phyloP scores from a whole-genome alignment of 257 asterid genomes.

The Catharanthus roseus region DNA sequence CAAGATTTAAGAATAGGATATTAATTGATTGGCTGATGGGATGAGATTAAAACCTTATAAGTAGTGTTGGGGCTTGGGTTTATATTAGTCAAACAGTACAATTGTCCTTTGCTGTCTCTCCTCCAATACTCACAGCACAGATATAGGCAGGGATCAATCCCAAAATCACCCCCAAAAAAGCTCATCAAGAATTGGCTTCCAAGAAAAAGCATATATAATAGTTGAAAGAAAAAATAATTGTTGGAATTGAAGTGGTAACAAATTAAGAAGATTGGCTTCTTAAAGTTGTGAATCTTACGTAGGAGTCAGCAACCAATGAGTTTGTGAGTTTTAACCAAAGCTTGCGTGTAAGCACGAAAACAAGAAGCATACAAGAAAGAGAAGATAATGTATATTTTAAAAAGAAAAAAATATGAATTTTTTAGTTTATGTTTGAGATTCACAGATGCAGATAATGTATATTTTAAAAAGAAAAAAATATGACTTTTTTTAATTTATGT shows the following conservation, averaged over 20 bases:
- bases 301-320: conserved; percentile 23
- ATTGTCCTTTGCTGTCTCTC: conserved; percentile 5
- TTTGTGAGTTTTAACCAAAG: conserved; percentile 21
- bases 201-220: neutral
- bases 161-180: conserved; percentile 1
- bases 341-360: conserved; percentile 66
- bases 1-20: conserved; percentile 8
- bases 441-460: too few species aligned
- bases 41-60: conserved; percentile 8
- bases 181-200: conserved; percentile 1
- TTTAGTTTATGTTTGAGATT: too few species aligned
- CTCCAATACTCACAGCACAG: conserved; percentile 2
- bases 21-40: conserved; percentile 16
- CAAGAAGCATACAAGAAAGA: conserved; percentile 8
- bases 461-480: too few species aligned
- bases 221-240: neutral
- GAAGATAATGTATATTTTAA: too few species aligned
- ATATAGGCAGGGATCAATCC: neutral
- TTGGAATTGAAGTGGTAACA: conserved; percentile 5
- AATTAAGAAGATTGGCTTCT: neutral
- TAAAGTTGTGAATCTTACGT: conserved; percentile 14
- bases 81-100: conserved; percentile 12
- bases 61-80: neutral
- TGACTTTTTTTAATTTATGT: too few species aligned
- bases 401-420: too few species aligned